Evolutionary conservation across 495 filamentous ascomycete species (phyloP).

Genomic region (Xylaria scruposa): DNA sequence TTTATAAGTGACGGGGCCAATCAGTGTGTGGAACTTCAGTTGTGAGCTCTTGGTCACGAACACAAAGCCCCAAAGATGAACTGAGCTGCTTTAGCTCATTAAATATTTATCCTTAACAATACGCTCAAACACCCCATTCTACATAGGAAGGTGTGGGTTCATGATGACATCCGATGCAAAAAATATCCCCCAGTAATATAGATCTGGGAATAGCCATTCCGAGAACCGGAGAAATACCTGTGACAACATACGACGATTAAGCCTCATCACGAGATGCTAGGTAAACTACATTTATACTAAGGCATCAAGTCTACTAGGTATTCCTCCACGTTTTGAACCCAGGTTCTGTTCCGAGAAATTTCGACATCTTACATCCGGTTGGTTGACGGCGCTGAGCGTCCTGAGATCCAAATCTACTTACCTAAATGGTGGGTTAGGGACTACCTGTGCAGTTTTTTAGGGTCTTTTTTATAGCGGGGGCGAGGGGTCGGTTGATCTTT

Average conservation of each 20-base stretch:
- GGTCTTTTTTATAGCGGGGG: conserved; percentile 17
- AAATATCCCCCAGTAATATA: not conserved
- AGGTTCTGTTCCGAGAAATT: not conserved
- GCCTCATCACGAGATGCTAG: not conserved
- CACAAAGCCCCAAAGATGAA: not conserved
- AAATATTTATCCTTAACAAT: not conserved
- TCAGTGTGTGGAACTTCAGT: conserved; percentile 8
- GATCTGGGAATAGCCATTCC: not conserved
- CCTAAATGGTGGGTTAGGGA: no score
- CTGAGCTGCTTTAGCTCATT: not conserved
- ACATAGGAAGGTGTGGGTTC: not conserved
- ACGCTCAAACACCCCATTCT: not conserved
- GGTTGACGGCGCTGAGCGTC: not conserved
- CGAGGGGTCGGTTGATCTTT: conserved; percentile 25
- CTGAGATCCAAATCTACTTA: no score
- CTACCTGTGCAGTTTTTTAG: not conserved
- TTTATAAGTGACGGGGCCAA: not conserved
- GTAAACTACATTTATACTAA: not conserved
- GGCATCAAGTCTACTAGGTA: not conserved
- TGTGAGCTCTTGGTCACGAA: not conserved
- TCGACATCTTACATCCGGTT: not conserved
- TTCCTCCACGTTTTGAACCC: not conserved
- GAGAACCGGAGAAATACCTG: not conserved
- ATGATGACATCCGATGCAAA: not conserved
- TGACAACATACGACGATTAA: conserved; percentile 4